These are phyloP conservation scores for Cardiospermum halicacabum DNA, from an alignment of 345 rosid species.

Conservation along the genomic window DNA sequence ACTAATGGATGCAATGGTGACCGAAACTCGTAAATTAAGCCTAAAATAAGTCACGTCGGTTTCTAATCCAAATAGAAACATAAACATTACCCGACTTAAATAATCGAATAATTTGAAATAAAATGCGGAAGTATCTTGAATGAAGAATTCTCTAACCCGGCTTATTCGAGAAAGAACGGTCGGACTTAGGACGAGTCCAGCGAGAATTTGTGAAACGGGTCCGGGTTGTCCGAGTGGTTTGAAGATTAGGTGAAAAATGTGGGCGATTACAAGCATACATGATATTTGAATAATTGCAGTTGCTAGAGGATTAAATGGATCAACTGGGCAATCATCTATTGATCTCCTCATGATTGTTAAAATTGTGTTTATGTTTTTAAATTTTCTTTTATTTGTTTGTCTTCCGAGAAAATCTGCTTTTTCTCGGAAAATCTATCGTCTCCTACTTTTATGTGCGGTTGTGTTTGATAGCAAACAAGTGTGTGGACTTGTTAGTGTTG, in stretches of 20 bases:
- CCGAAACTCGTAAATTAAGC: conserved; percentile 43
- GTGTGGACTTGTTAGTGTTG: background rate
- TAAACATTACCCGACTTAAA: conserved; percentile 53
- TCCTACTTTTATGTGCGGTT: conserved; percentile 7
- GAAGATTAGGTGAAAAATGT: conserved; percentile 66
- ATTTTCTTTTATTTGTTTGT: background rate
- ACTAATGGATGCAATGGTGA: conserved; percentile 43
- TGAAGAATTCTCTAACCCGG: conserved; percentile 35
- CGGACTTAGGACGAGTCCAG: conserved; percentile 76
- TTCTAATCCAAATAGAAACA: conserved; percentile 80
- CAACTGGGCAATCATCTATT: conserved; percentile 24
- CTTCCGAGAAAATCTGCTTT: conserved; percentile 10
- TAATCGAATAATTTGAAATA: conserved; percentile 46
- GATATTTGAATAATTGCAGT: conserved; percentile 56
- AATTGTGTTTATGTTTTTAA: background rate
- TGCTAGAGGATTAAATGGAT: conserved; percentile 68
- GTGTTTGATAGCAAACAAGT: background rate
- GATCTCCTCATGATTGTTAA: conserved; percentile 25
- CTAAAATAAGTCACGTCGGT: conserved; percentile 48
- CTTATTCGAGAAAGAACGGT: conserved; percentile 47
- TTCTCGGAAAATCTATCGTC: background rate
- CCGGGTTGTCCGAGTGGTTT: conserved; percentile 77
- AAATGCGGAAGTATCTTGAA: conserved; percentile 47
- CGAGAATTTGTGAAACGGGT: conserved; percentile 85
- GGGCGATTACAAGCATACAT: conserved; percentile 78